These are phyloP conservation scores for Pistacia atlantica DNA, from an alignment of 345 rosid genomes.

Conservation along the genomic window DNA sequence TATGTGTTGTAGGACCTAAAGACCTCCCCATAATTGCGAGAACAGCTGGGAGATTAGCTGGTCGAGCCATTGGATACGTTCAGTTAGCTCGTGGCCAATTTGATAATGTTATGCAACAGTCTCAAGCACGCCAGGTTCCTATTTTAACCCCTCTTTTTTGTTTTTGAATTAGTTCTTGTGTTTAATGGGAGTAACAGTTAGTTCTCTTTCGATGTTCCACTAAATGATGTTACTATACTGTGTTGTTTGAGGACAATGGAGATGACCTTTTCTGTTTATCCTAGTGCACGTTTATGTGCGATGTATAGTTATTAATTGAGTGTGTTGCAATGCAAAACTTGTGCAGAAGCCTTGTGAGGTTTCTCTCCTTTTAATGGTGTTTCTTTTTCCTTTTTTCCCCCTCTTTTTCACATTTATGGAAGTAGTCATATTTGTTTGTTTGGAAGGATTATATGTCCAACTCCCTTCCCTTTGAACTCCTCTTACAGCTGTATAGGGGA, in stretches of 20 bases:
- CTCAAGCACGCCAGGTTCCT: constrained; percentile 88
- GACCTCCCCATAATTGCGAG: constrained; percentile 79
- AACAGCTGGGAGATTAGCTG: constrained; percentile 77
- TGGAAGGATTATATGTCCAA: background rate
- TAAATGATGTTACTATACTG: too few relatives aligned
- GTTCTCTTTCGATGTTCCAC: background rate
- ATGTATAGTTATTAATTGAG: too few relatives aligned
- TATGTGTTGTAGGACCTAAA: constrained; percentile 61
- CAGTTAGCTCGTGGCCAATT: constrained; percentile 91
- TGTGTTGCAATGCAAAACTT: background rate
- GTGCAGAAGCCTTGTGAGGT: too few relatives aligned
- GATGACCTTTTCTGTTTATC: too few relatives aligned
- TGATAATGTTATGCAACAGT: constrained; percentile 75
- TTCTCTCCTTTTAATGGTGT: background rate
- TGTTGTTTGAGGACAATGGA: too few relatives aligned
- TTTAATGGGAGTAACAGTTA: background rate
- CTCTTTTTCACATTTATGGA: background rate
- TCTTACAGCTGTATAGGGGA: background rate
- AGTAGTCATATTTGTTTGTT: background rate
- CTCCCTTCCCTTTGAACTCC: background rate
- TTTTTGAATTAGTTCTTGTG: background rate
- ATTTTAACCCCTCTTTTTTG: background rate
- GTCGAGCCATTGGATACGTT: constrained; percentile 79
- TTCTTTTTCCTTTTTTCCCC: background rate
- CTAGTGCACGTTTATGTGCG: too few relatives aligned